These are phyloP conservation scores for Ganoderma meredithae DNA, from an alignment of 1,284 basidiomycete genomes.

Conservation along the genomic window DNA sequence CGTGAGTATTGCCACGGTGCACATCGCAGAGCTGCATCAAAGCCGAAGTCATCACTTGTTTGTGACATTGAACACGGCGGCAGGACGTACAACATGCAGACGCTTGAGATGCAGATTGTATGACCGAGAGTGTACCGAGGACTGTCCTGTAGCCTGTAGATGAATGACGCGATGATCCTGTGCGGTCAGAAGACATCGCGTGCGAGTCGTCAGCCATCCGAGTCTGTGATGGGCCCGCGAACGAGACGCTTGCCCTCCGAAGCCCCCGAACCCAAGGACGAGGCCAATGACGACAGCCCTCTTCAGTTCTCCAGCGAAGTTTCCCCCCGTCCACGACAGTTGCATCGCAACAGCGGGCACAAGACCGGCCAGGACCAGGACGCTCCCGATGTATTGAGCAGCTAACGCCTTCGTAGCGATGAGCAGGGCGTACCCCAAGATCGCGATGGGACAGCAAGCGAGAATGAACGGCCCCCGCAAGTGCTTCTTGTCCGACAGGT, in stretches of 20 bases:
- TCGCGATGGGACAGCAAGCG: conserved; percentile 54
- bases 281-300: conserved; percentile 69
- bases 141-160: conserved; percentile 28
- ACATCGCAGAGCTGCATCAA: conserved; percentile 15
- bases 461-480: conserved; percentile 66
- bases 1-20: conserved; percentile 18
- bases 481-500: conserved; percentile 19
- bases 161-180: conserved; percentile 30
- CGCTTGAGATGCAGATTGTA: conserved; percentile 21
- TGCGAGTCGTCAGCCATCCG: background rate
- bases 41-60: background rate
- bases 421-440: conserved; percentile 69
- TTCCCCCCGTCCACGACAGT: conserved; percentile 70
- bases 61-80: background rate
- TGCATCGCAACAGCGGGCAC: conserved; percentile 71
- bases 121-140: conserved; percentile 29
- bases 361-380: conserved; percentile 64
- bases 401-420: conserved; percentile 54
- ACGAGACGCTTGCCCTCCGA: conserved; percentile 47
- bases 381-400: conserved; percentile 66
- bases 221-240: background rate
- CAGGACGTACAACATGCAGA: conserved; percentile 18
- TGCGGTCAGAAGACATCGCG: background rate
- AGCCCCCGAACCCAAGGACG: conserved; percentile 72
- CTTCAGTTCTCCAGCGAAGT: conserved; percentile 74